These are phyloP conservation scores for Lachnellula hyalina DNA, from an alignment of 2,329 filamentous ascomycete species.

Conservation along the genomic window DNA sequence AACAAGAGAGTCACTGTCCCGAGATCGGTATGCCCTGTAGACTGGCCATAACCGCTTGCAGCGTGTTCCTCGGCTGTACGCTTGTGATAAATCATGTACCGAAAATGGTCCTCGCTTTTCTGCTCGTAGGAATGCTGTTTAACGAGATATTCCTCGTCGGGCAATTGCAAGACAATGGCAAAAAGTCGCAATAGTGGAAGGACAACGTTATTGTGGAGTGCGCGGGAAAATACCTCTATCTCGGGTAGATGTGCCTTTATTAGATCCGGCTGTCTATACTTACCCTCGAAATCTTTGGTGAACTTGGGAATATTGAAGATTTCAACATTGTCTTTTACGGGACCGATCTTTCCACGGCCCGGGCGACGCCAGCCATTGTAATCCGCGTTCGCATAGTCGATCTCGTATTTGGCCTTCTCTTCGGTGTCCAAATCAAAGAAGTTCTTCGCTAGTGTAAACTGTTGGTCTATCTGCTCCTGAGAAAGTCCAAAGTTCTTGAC, in stretches of 20 bases:
- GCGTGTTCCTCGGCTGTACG: constrained; percentile 44
- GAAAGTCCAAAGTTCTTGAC: constrained; percentile 57
- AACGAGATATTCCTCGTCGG: constrained; percentile 52
- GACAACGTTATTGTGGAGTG: constrained; percentile 50
- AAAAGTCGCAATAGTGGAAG: constrained; percentile 54
- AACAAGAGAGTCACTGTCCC: constrained; percentile 53
- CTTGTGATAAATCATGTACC: constrained; percentile 55
- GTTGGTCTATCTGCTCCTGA: constrained; percentile 54
- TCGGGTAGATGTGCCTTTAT: constrained; percentile 46
- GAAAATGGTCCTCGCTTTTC: constrained; percentile 55
- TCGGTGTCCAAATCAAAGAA: constrained; percentile 52
- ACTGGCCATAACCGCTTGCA: constrained; percentile 39
- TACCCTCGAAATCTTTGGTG: constrained; percentile 39
- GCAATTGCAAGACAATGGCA: constrained; percentile 55
- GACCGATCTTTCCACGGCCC: constrained; percentile 27
- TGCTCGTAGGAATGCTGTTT: constrained; percentile 52
- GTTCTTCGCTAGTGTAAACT: constrained; percentile 55
- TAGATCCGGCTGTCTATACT: constrained; percentile 39
- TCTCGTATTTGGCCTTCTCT: constrained; percentile 54
- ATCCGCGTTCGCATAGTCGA: constrained; percentile 45
- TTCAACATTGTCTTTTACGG: constrained; percentile 48
- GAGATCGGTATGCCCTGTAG: constrained; percentile 50
- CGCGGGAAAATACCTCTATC: constrained; percentile 46
- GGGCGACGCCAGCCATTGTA: constrained; percentile 53
- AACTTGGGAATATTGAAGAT: constrained; percentile 59